These are phyloP conservation scores for Lotus japonicus DNA, from an alignment of 306 rosid genomes.

Conservation along the genomic window DNA sequence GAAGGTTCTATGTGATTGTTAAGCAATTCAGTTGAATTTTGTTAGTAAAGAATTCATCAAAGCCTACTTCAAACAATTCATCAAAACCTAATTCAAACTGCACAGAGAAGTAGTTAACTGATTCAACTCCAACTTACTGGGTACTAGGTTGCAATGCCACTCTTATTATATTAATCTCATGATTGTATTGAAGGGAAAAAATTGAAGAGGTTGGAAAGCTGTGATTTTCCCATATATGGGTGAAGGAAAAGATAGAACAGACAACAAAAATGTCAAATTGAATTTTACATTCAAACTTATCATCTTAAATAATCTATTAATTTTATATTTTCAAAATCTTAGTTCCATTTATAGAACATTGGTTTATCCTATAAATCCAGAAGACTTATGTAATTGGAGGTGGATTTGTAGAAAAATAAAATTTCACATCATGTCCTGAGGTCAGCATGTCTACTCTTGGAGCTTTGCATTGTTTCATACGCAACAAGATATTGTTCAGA, in stretches of 20 bases:
- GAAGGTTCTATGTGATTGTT: background rate
- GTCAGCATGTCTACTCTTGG: background rate
- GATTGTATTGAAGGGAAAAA: no score
- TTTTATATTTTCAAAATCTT: background rate
- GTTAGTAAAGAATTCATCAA: background rate
- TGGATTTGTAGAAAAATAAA: background rate
- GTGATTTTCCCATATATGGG: no score
- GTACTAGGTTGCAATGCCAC: no score
- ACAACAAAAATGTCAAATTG: background rate
- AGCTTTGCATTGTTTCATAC: constrained; percentile 21
- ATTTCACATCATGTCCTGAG: background rate
- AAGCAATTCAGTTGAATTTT: background rate
- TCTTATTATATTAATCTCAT: no score
- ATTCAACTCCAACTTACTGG: background rate
- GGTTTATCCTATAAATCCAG: background rate
- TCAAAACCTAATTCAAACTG: background rate
- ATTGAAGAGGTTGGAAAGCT: no score
- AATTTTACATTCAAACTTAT: background rate
- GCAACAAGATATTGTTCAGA: constrained; percentile 11
- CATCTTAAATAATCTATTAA: background rate
- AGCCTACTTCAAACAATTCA: no score
- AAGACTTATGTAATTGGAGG: background rate
- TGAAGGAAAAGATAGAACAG: no score
- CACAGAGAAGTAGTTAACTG: background rate
- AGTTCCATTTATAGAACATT: background rate